Evolutionary conservation across 2,329 filamentous ascomycete species (phyloP).

Genomic region (Xylariomycetidae sp.): DNA sequence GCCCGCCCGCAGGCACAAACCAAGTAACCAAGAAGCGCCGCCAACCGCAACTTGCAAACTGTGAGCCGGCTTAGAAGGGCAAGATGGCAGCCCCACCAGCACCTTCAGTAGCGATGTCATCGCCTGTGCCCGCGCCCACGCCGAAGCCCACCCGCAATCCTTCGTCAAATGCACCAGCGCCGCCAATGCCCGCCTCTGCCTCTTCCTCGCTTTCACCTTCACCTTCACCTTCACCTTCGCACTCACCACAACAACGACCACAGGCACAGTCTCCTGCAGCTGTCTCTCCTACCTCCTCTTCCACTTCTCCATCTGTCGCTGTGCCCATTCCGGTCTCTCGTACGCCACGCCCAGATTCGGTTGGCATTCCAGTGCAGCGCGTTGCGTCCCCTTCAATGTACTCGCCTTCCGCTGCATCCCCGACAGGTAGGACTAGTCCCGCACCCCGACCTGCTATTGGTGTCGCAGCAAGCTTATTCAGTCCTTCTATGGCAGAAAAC

Average conservation of each 20-base stretch:
- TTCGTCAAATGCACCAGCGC: too few species aligned
- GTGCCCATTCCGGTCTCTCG: not conserved
- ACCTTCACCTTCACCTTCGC: not conserved
- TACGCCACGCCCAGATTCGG: not conserved
- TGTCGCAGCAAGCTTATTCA: conserved; percentile 7
- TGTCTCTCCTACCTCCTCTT: not conserved
- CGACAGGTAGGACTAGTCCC: not conserved
- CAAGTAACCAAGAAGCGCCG: not conserved
- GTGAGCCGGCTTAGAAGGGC: not conserved
- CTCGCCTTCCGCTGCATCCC: not conserved
- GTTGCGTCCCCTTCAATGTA: too few species aligned
- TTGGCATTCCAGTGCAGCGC: conserved; percentile 9
- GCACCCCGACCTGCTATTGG: not conserved
- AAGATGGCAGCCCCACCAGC: conserved; percentile 8
- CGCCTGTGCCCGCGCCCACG: conserved; percentile 5
- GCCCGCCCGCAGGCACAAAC: not conserved
- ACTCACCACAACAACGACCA: not conserved
- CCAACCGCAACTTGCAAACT: not conserved
- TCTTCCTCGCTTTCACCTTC: conserved; percentile 1
- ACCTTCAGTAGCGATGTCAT: conserved; percentile 11
- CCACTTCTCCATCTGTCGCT: not conserved
- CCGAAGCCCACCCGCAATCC: conserved; percentile 3
- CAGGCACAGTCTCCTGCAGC: conserved; percentile 1
- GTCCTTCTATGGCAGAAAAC: conserved; percentile 4
- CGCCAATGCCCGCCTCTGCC: conserved; percentile 8